Conservation (phyloP, 345 rosid species). For the Fremontodendron californicum region DNA sequence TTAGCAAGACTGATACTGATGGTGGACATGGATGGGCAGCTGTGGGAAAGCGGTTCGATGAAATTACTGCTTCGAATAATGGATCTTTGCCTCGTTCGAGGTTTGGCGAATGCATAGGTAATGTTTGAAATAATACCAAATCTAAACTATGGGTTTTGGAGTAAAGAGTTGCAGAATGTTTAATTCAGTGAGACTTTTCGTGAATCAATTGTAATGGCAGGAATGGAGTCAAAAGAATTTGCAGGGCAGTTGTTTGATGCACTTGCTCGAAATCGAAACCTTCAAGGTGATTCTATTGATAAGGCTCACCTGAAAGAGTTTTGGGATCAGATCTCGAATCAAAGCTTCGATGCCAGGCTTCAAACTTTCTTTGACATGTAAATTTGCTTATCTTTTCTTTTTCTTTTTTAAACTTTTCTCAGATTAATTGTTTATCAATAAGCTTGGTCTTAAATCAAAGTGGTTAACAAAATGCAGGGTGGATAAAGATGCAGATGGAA, state of each 20-base stretch:
- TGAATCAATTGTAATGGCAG: slow-evolving; percentile 22
- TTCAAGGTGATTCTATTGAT: slow-evolving; percentile 47
- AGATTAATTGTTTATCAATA: background rate
- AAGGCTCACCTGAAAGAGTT: slow-evolving; percentile 50
- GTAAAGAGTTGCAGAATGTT: background rate
- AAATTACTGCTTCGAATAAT: slow-evolving; percentile 46
- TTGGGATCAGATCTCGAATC: slow-evolving; percentile 75
- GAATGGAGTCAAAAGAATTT: slow-evolving; percentile 76
- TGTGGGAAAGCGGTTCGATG: slow-evolving; percentile 61
- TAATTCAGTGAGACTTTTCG: background rate
- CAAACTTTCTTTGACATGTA: slow-evolving; percentile 78
- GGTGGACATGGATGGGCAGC: slow-evolving; percentile 69
- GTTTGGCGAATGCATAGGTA: slow-evolving; percentile 73
- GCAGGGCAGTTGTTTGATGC: slow-evolving; percentile 66
- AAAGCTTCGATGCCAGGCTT: slow-evolving; percentile 77
- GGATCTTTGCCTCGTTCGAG: slow-evolving; percentile 42
- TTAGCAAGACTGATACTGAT: slow-evolving; percentile 58
- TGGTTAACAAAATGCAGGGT: slow-evolving; percentile 47
- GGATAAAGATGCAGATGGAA: slow-evolving; percentile 83
- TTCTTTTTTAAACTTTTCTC: slow-evolving; percentile 1
- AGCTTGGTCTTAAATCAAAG: background rate
- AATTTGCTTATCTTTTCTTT: background rate
- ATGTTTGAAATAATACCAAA: background rate
- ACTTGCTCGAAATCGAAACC: slow-evolving; percentile 51
- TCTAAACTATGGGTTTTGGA: background rate